Base-by-base conservation (phyloP, 2,329 filamentous ascomycete genomes). In the Clarireedia monteithiana region DNA sequence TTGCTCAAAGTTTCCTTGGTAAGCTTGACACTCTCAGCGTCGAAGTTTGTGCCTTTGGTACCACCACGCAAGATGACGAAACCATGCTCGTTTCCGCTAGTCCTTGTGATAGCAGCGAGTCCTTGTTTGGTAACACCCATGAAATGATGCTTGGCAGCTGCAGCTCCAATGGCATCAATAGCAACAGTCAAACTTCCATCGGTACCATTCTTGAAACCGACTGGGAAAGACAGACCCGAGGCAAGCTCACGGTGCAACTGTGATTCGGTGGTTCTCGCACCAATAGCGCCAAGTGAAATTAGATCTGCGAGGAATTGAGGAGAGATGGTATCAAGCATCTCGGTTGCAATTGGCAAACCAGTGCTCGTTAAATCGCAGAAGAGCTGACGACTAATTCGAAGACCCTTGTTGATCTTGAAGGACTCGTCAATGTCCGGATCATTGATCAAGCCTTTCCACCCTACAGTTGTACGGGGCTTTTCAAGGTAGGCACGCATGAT, bases 361-460 rank as follows among this genome's bases (percentile, higher is more conserved):
- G 80, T 78, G 60, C 78, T 78, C 38, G 92, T 99, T 59, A 99
- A 79, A 69, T 97, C 91, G 66, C 87, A 84, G 77, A 96, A 99
- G 69, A 99, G 81, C 75, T 96, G 87, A 66, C 94, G 83, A n/a
- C 89, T 92, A 56, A 96, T 84, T 30, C 90, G 84, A 56, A 99
- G 81, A 53, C 94, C 94, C 80, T 97, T 97, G 84, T 99, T 99
- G 79, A 99, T 99, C 77, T 96, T 84, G 86, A 88, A 99, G 69
- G 87, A 94, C 72, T 94, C 86, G 73, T 99, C 90, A 71, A 99
- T 96, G 68, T 97, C 91, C 2, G 94, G 94, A 73, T 99, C 94
- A 75, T 99, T 99, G 80, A 99, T 96, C 72, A 99, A 80, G 52
- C 94, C 94, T 77, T 99, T 99, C 94, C 94, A 99, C 70, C 94